Percentiles rank a stretch among this genome's conserved stretches.
phyloP scores from a whole-genome alignment of 805 yeast genomes.

The Ogataea trehalophila region DNA sequence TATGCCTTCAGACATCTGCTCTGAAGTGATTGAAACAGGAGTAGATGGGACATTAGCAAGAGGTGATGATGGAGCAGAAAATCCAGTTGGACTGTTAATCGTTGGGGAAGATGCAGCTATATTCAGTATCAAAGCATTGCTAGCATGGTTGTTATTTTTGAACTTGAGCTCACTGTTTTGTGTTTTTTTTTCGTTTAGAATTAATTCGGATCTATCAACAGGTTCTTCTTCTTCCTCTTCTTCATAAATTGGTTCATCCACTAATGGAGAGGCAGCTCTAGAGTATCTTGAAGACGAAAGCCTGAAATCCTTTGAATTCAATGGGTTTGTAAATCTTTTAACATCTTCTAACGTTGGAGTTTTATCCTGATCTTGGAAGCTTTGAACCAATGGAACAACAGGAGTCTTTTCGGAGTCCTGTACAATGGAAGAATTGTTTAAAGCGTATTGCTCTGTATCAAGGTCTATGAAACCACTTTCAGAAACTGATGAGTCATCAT shows the following conservation, averaged over 20 bases:
- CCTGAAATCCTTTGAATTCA: slow-evolving; percentile 10
- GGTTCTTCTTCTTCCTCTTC: slow-evolving; percentile 16
- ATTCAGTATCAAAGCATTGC: too few relatives aligned
- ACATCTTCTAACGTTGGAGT: slow-evolving; percentile 11
- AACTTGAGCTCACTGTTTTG: neutral
- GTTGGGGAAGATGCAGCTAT: too few relatives aligned
- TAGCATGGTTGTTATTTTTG: neutral
- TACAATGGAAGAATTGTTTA: slow-evolving; percentile 2
- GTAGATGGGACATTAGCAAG: too few relatives aligned
- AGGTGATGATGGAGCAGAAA: neutral
- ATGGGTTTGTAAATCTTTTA: slow-evolving; percentile 19
- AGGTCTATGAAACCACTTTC: slow-evolving; percentile 22
- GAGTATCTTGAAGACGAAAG: slow-evolving; percentile 11
- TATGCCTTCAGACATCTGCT: too few relatives aligned
- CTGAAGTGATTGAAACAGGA: too few relatives aligned
- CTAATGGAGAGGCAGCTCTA: slow-evolving; percentile 13
- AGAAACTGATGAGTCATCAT: slow-evolving; percentile 17
- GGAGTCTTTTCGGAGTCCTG: slow-evolving; percentile 21
- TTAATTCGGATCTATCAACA: neutral
- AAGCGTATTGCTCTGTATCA: slow-evolving; percentile 9
- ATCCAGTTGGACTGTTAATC: neutral
- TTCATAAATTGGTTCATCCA: slow-evolving; percentile 17
- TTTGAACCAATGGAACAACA: slow-evolving; percentile 3
- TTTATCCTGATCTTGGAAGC: slow-evolving; percentile 1
- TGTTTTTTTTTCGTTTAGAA: neutral